These are phyloP conservation scores for Picochlorum sp. DNA, from an alignment of 139 green algal species.

Conservation along the genomic window DNA sequence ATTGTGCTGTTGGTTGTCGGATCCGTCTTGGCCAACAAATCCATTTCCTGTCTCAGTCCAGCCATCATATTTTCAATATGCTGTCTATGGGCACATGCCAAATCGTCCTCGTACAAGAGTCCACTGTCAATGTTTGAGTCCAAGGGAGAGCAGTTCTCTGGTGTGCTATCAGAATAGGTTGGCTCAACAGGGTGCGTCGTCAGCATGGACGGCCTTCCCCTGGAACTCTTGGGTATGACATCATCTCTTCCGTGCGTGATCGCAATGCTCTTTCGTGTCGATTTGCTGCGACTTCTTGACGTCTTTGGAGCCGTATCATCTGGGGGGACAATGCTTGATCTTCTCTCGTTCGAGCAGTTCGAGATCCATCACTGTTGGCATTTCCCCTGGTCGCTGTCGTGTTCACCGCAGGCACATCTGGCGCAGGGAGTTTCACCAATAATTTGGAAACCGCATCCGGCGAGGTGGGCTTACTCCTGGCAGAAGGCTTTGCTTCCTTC, in stretches of 20 bases:
- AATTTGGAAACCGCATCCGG: not conserved
- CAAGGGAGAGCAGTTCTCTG: not conserved
- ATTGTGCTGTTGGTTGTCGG: not conserved
- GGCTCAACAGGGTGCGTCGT: too few relatives aligned
- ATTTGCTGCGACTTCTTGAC: too few relatives aligned
- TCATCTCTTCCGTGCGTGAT: too few relatives aligned
- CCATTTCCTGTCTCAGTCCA: slow-evolving; percentile 68
- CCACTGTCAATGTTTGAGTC: slow-evolving; percentile 32
- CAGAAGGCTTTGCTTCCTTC: not conserved
- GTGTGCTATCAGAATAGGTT: slow-evolving; percentile 12
- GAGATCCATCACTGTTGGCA: too few relatives aligned
- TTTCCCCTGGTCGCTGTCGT: not conserved
- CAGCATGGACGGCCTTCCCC: too few relatives aligned
- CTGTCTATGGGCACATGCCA: slow-evolving; percentile 75
- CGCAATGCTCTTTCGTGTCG: too few relatives aligned
- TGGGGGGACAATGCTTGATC: too few relatives aligned
- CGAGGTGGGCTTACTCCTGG: not conserved
- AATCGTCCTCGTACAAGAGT: slow-evolving; percentile 77
- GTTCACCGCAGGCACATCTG: slow-evolving; percentile 5
- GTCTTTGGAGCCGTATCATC: too few relatives aligned
- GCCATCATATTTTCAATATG: slow-evolving; percentile 86
- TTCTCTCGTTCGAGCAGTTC: too few relatives aligned
- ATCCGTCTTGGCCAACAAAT: slow-evolving; percentile 45
- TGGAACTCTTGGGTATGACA: too few relatives aligned
- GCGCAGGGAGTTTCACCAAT: not conserved